Evolutionary conservation across 345 rosid species (phyloP), one percentile per base, ranked within the genome.

Genomic region (Aquilaria malaccensis): DNA sequence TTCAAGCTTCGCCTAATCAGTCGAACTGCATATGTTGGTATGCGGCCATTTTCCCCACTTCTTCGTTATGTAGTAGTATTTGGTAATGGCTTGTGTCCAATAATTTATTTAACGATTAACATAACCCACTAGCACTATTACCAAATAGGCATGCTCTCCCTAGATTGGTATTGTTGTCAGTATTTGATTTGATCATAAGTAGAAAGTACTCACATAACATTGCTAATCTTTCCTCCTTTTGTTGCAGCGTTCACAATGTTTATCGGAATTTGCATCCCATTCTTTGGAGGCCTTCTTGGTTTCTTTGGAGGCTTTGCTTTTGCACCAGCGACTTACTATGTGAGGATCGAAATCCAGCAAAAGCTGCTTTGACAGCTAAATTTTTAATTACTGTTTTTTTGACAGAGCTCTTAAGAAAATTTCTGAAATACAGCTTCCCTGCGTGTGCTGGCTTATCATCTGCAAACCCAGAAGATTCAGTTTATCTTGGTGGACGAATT

Each of bases 261-360:
- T 3, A 56, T 80, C 32, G 96, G 30, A 0, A 81, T 91, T 33
- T 69, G 80, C 58, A 33, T 91, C 60, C 95, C 98, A 10, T 91
- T 91, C 74, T 91, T 91, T 49, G 88, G 92, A 55, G 84, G 87
- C 13, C 71, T 91, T 33, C 85, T 88, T 13, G 89, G 90, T 11
- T 88, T 91, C 75, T 85, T 91, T 2, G 96, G 96, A 78, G 98
- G 98, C 61, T 79, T 88, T 37, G 96, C 91, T 11, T 84, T 91
- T 12, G 95, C 98, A 30, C 92, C 96, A 31, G 85, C 92, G 37
- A 72, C 92, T 43, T 91, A 85, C 70, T 91, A 62, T 30, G 95
- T 91, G 78, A 80, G 79, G 33, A 49, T 11, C 45, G 6, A 30
- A 12, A 5, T 45, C 46, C 45, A 2, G 30, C 45, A 1, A 50